These are phyloP conservation scores for Acacia concinna DNA, from an alignment of 331 rosid genomes.

Conservation along the genomic window DNA sequence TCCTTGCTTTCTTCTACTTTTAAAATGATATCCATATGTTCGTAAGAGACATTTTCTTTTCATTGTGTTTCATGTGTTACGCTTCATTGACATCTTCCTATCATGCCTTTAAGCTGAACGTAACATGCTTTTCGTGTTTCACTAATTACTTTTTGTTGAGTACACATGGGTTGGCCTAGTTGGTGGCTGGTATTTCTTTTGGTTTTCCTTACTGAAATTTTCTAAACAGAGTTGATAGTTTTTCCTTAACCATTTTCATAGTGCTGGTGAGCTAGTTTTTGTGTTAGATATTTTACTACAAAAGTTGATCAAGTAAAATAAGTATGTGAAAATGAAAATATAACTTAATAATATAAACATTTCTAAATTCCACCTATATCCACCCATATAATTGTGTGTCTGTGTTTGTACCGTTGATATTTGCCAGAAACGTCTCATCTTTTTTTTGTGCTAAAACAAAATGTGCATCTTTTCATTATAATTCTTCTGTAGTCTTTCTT, in stretches of 20 bases:
- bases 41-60: background rate
- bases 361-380: background rate
- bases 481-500: background rate
- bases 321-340: background rate
- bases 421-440: background rate
- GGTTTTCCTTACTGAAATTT: background rate
- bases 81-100: background rate
- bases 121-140: background rate
- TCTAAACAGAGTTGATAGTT: background rate
- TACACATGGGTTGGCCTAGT: background rate
- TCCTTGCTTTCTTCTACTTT: background rate
- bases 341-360: background rate
- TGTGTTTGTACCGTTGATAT: background rate
- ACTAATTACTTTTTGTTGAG: background rate
- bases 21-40: background rate
- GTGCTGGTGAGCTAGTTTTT: background rate
- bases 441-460: background rate
- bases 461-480: constrained; percentile 3
- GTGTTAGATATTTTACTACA: background rate
- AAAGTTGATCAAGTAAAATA: background rate
- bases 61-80: background rate
- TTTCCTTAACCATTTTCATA: background rate
- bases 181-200: background rate
- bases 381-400: background rate
- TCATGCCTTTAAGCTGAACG: background rate